Evolutionary conservation across 768 basidiomycete genomes (phyloP).

Genomic region (Xerocomellus amylosporus): DNA sequence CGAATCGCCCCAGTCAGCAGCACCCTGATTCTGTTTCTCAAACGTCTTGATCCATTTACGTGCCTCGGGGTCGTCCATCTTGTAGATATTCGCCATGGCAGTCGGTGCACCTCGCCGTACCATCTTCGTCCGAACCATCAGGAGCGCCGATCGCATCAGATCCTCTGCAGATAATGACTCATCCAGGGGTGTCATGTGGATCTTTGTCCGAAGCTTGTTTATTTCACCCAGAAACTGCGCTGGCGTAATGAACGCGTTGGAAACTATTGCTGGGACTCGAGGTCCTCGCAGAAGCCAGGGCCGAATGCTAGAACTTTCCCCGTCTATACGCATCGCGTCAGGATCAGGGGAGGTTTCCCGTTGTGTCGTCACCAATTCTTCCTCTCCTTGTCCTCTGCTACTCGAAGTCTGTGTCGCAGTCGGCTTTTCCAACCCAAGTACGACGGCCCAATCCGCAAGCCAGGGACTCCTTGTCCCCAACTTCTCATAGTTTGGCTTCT

Average conservation of each 20-base stretch:
- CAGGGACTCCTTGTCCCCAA: slow-evolving; percentile 70
- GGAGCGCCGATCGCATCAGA: slow-evolving; percentile 58
- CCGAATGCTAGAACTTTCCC: slow-evolving; percentile 13
- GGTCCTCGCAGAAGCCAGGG: slow-evolving; percentile 75
- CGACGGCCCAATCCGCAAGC: slow-evolving; percentile 68
- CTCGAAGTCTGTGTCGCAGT: slow-evolving; percentile 4
- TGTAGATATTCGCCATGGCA: slow-evolving; percentile 73
- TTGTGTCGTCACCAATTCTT: slow-evolving; percentile 56
- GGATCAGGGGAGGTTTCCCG: slow-evolving; percentile 37
- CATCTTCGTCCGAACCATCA: slow-evolving; percentile 63
- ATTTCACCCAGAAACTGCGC: slow-evolving; percentile 51
- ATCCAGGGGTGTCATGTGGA: slow-evolving; percentile 43
- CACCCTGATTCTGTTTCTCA: slow-evolving; percentile 13
- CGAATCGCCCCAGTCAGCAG: slow-evolving; percentile 17
- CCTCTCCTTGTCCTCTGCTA: slow-evolving; percentile 19
- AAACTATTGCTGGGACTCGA: slow-evolving; percentile 45
- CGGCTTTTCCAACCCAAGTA: slow-evolving; percentile 51
- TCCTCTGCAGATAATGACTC: slow-evolving; percentile 36
- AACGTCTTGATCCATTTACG: slow-evolving; percentile 44
- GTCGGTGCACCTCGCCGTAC: slow-evolving; percentile 67
- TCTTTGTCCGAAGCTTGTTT: slow-evolving; percentile 57
- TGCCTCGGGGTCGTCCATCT: slow-evolving; percentile 52
- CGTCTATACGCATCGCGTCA: slow-evolving; percentile 11
- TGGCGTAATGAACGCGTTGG: slow-evolving; percentile 40
- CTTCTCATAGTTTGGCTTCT: slow-evolving; percentile 68